A percentile compares a stretch with the other conserved stretches of the same genome.
Conservation (phyloP, 441 rosid species). For the Mallotus repandus region DNA sequence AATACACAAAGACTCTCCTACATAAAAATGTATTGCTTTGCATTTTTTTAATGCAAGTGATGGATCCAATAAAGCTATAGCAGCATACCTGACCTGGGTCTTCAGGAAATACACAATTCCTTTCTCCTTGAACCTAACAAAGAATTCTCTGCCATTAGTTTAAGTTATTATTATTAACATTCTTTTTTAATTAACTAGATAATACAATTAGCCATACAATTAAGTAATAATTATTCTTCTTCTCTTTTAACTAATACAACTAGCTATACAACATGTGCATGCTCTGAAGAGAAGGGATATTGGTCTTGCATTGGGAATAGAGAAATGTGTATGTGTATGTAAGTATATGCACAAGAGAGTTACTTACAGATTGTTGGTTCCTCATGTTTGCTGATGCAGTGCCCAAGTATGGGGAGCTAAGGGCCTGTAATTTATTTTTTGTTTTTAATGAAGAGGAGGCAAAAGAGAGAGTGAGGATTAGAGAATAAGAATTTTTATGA, state of each 20-base stretch:
- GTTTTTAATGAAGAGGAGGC: constrained; percentile 6
- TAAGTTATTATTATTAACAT: background rate
- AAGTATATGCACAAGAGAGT: background rate
- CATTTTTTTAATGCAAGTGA: constrained; percentile 17
- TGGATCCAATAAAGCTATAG: constrained; percentile 36
- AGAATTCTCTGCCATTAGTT: background rate
- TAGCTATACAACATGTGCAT: constrained; percentile 12
- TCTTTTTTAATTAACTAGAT: background rate
- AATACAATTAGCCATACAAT: constrained; percentile 3
- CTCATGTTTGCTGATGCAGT: constrained; percentile 56
- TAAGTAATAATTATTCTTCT: background rate
- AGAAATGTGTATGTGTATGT: background rate
- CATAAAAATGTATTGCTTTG: constrained; percentile 3
- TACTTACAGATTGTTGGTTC: constrained; percentile 59
- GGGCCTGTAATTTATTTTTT: constrained; percentile 52
- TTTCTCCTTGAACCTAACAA: constrained; percentile 68
- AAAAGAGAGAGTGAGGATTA: background rate
- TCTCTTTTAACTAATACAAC: background rate
- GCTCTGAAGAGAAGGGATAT: background rate
- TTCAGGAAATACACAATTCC: constrained; percentile 73
- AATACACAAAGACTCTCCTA: background rate
- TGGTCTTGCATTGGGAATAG: constrained; percentile 22
- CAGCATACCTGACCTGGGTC: constrained; percentile 74
- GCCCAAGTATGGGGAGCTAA: constrained; percentile 88
- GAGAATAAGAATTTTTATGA: constrained; percentile 10